Percentiles rank a stretch among this genome's conserved stretches.
phyloP scores from a whole-genome alignment of 495 filamentous ascomycete species.

The Hypoxylon fuscum region DNA sequence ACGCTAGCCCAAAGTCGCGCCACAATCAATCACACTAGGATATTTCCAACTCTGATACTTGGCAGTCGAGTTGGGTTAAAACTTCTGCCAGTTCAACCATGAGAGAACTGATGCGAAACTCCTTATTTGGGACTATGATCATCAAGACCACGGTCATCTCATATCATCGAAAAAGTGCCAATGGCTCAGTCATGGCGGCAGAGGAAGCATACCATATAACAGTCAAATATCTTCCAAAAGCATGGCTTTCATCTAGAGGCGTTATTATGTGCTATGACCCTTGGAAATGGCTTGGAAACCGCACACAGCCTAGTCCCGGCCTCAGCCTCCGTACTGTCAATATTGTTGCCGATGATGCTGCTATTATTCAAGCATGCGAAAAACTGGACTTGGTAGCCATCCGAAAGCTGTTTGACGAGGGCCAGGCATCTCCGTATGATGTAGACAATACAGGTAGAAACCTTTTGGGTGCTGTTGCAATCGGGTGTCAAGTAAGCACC shows the following conservation, averaged over 20 bases:
- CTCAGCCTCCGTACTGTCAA: not conserved
- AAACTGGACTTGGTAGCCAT: not conserved
- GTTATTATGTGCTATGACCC: not conserved
- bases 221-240: not conserved
- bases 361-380: not conserved
- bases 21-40: not conserved
- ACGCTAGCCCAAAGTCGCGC: too few relatives aligned
- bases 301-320: not conserved
- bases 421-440: not conserved
- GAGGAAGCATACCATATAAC: not conserved
- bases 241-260: not conserved
- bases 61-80: not conserved
- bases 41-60: too few relatives aligned
- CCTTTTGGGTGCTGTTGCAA: too few relatives aligned
- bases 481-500: too few relatives aligned
- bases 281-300: too few relatives aligned
- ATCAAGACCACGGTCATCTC: not conserved
- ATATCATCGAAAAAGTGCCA: not conserved
- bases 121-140: not conserved
- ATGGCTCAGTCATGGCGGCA: too few relatives aligned
- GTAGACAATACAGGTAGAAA: not conserved
- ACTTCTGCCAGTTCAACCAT: not conserved
- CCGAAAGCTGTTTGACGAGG: not conserved
- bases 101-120: not conserved
- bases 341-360: not conserved